phyloP scores from a whole-genome alignment of 345 rosid genomes.

The Noccaea bulbosa region DNA sequence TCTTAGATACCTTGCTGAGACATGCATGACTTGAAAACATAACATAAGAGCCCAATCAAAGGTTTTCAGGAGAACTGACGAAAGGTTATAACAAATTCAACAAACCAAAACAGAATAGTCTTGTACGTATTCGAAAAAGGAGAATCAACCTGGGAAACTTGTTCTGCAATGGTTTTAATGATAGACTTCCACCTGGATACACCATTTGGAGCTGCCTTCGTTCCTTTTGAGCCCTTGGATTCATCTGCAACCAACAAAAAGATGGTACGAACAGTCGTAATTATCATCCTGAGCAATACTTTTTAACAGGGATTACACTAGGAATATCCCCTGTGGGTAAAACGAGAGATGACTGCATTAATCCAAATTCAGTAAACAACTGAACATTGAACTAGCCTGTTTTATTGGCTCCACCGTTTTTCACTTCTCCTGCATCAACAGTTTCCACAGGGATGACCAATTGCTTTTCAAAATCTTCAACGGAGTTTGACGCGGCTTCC shows the following conservation, averaged over 20 bases:
- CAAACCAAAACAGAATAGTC: background rate
- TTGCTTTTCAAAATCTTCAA: conserved; percentile 66
- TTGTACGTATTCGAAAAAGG: background rate
- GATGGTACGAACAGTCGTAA: conserved; percentile 4
- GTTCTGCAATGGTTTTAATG: conserved; percentile 41
- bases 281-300: conserved; percentile 8
- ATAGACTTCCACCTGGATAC: conserved; percentile 48
- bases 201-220: conserved; percentile 42
- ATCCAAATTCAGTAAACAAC: conserved; percentile 41
- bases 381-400: conserved; percentile 51
- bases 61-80: background rate
- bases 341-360: conserved; percentile 52
- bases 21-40: conserved; percentile 9
- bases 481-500: conserved; percentile 58
- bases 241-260: conserved; percentile 36
- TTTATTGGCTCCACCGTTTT: conserved; percentile 53
- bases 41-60: conserved; percentile 16
- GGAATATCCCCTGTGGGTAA: conserved; percentile 5
- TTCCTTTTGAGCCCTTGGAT: conserved; percentile 34
- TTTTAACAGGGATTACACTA: background rate
- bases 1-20: conserved; percentile 26
- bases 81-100: conserved; percentile 8
- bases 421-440: conserved; percentile 49
- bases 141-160: conserved; percentile 44
- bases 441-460: conserved; percentile 58